phyloP scores from a whole-genome alignment of 1,139 yeast genomes.

The Scheffersomyces segobiensis region DNA sequence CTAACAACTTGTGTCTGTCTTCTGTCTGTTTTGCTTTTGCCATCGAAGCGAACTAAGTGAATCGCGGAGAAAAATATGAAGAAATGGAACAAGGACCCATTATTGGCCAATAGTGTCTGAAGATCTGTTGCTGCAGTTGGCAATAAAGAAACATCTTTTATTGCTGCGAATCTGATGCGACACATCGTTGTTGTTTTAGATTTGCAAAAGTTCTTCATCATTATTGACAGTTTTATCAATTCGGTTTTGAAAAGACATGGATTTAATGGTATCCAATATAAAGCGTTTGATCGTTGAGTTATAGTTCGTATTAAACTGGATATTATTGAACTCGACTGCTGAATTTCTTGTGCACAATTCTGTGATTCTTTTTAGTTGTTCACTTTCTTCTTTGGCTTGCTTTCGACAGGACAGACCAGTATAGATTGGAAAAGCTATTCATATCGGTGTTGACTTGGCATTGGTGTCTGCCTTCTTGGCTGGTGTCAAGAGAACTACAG shows the following conservation, averaged over 20 bases:
- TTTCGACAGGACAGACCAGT: neutral
- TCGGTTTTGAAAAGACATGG: no score
- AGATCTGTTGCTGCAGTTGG: neutral
- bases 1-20: neutral
- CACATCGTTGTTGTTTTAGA: no score
- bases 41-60: neutral
- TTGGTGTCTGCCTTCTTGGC: constrained; percentile 83
- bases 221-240: no score
- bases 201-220: no score
- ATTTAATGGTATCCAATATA: no score
- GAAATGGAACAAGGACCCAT: neutral
- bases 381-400: neutral
- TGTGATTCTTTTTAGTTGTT: neutral
- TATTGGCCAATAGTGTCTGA: neutral
- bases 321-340: no score
- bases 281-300: no score
- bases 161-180: neutral
- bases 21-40: neutral
- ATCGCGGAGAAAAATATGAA: neutral
- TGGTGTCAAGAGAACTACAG: constrained; percentile 86
- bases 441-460: constrained; percentile 70
- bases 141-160: no score
- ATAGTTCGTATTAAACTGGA: no score
- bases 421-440: constrained; percentile 62
- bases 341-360: neutral